Conservation (phyloP, 2,329 filamentous ascomycete species). For the Hypoxylon sp. region DNA sequence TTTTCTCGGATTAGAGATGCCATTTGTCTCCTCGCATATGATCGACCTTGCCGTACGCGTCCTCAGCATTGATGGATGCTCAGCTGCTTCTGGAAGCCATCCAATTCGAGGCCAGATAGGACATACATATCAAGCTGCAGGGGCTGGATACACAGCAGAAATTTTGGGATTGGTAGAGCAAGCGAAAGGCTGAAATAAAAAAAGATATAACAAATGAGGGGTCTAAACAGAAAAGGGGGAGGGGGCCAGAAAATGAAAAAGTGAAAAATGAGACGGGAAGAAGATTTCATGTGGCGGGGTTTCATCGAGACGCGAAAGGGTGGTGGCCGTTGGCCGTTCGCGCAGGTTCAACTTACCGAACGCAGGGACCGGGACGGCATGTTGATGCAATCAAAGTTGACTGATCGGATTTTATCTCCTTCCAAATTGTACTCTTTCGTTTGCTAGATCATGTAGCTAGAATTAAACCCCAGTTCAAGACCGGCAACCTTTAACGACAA, state of each 20-base stretch:
- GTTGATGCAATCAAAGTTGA: constrained; percentile 22
- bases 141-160: constrained; percentile 47
- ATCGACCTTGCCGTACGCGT: constrained; percentile 36
- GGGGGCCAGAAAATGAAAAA: constrained; percentile 28
- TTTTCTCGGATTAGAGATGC: constrained; percentile 25
- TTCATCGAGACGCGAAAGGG: constrained; percentile 33
- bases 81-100: constrained; percentile 30
- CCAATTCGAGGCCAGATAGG: constrained; percentile 45
- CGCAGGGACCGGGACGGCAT: constrained; percentile 41
- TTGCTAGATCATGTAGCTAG: constrained; percentile 13
- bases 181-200: constrained; percentile 25
- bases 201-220: constrained; percentile 23
- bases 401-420: constrained; percentile 11
- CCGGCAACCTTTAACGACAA: constrained; percentile 19
- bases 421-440: constrained; percentile 6
- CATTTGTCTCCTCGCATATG: constrained; percentile 22
- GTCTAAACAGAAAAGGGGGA: constrained; percentile 25
- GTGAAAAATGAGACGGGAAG: constrained; percentile 27
- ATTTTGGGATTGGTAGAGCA: constrained; percentile 15
- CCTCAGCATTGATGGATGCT: constrained; percentile 36
- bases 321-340: constrained; percentile 34
- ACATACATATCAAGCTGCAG: constrained; percentile 35
- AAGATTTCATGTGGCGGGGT: constrained; percentile 43
- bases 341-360: constrained; percentile 26
- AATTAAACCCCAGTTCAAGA: constrained; percentile 23